Evolutionary conservation across 495 filamentous ascomycete genomes (phyloP).

Genomic region (Penicillium angulare): DNA sequence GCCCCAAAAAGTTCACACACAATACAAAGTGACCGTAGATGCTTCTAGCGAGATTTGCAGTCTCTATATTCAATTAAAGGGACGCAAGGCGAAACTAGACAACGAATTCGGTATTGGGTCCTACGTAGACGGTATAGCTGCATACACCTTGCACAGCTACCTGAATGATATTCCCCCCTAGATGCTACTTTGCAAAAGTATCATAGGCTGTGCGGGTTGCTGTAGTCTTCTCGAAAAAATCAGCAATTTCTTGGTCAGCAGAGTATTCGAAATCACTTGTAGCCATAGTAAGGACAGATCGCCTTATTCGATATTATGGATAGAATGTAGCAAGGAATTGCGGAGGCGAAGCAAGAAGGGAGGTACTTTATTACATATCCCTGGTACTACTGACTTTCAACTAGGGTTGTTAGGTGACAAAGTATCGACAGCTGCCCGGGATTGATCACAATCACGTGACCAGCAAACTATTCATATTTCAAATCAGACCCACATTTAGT

Average conservation of each 20-base stretch:
- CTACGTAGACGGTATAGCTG: conserved; percentile 45
- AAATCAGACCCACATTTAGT: too few relatives aligned
- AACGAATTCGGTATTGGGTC: conserved; percentile 35
- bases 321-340: too few relatives aligned
- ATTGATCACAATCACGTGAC: too few relatives aligned
- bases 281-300: too few relatives aligned
- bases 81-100: conserved; percentile 43
- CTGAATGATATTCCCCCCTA: conserved; percentile 30
- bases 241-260: background rate
- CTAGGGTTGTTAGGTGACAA: too few relatives aligned
- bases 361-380: too few relatives aligned
- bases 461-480: too few relatives aligned
- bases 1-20: background rate
- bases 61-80: conserved; percentile 28
- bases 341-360: too few relatives aligned
- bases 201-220: conserved; percentile 33
- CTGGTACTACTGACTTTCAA: too few relatives aligned
- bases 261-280: background rate
- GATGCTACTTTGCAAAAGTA: conserved; percentile 25
- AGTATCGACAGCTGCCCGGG: too few relatives aligned
- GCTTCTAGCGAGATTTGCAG: conserved; percentile 20
- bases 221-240: conserved; percentile 6
- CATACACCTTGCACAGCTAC: conserved; percentile 43
- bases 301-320: too few relatives aligned
- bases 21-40: conserved; percentile 33